Base-by-base conservation (phyloP, 768 basidiomycete species). In the Leccinum olivaceopallidum region DNA sequence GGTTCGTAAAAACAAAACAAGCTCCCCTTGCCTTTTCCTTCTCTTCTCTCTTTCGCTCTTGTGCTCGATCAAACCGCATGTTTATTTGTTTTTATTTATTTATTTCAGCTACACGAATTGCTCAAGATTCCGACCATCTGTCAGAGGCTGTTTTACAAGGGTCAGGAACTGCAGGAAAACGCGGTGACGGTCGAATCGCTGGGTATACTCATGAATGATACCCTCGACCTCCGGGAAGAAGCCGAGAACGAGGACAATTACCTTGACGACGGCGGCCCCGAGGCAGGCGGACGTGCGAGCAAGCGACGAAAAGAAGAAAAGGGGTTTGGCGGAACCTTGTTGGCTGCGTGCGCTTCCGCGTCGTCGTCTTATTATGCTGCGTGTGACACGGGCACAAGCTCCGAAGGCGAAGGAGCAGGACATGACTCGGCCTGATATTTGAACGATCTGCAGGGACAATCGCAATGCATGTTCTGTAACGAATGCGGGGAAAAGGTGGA, bases 321-420 rank as follows among this genome's bases (percentile, higher is more conserved):
- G 63, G 91, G 87, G 3, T 93, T 93, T 70, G 81, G 82, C 55
- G 90, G 91, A 26, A 93, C 91, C 24, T 71, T 92, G 49, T 79
- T 92, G 34, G 83, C 83, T 50, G 78, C 82, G 64, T 70, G 20
- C 44, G 44, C 44, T 47, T 47, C 71, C 55, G 56, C 71, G 55
- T 61, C 20, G n/a, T 36, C 53, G 34, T 32, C 61, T 63, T 64
- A 72, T 58, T 61, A 73, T n/a, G 62, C 67, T 50, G 67, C 65
- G 16, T 51, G 50, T 57, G 72, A 73, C 62, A 69, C 73, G 22
- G 65, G 65, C 49, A 75, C 74, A 63, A 74, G 73, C 24, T 74
- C 76, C 53, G 74, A 79, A 61, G 68, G 65, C 48, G 66, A 68
- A 63, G 66, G 64, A 36, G 16, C 16, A 63, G 50, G 28, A 30